A percentile compares a stretch with the other conserved stretches of the same genome.
These are phyloP conservation scores for Phylloboletellus chloephorus DNA, from an alignment of 1,284 basidiomycete genomes.

Conservation along the genomic window DNA sequence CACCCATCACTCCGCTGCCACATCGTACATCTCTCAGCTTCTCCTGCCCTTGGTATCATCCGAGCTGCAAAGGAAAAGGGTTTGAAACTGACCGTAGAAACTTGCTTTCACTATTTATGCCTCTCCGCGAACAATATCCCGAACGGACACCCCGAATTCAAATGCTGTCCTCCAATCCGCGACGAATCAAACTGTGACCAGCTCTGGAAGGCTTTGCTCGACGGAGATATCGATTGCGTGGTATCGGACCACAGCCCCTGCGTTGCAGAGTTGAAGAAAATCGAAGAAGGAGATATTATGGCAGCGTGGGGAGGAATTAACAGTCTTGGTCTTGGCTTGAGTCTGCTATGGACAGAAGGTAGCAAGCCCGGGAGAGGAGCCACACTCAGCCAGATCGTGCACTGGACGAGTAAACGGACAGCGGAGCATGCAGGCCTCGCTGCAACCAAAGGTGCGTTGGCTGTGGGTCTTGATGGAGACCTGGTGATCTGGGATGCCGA, in stretches of 20 bases:
- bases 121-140: slow-evolving; percentile 64
- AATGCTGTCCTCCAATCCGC: slow-evolving; percentile 94
- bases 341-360: slow-evolving; percentile 81
- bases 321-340: slow-evolving; percentile 81
- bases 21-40: slow-evolving; percentile 88
- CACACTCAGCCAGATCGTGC: slow-evolving; percentile 57
- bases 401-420: slow-evolving; percentile 68
- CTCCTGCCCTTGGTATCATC: slow-evolving; percentile 73
- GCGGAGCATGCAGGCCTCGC: slow-evolving; percentile 75
- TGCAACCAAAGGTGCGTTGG: slow-evolving; percentile 64
- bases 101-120: slow-evolving; percentile 91
- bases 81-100: slow-evolving; percentile 80
- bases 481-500: slow-evolving; percentile 80
- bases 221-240: slow-evolving; percentile 82
- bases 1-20: slow-evolving; percentile 77
- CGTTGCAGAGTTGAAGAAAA: slow-evolving; percentile 71
- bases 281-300: slow-evolving; percentile 80
- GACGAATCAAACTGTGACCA: slow-evolving; percentile 62
- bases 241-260: slow-evolving; percentile 95
- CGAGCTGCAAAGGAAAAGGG: slow-evolving; percentile 60
- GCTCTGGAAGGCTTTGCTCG: slow-evolving; percentile 76
- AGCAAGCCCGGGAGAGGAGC: slow-evolving; percentile 46
- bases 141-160: slow-evolving; percentile 73
- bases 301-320: slow-evolving; percentile 90
- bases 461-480: slow-evolving; percentile 76